Evolutionary conservation across 805 yeast genomes (phyloP), one percentile per base, ranked within the genome.

Genomic region (Yamadazyma kitorensis): DNA sequence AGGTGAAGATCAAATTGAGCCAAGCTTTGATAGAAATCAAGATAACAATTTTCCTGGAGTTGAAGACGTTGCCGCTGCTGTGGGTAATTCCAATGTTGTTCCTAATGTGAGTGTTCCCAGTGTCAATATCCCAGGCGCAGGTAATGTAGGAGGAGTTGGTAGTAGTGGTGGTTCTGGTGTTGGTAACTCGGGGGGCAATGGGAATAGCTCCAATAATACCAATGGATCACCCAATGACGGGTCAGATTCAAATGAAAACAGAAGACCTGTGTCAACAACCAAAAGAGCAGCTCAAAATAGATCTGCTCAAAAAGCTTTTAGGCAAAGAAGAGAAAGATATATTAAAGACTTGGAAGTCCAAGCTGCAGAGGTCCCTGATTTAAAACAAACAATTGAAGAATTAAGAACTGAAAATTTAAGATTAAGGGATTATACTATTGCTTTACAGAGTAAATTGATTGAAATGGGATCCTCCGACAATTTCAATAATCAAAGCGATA

Each of bases 221-320:
- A n/a, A n/a, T n/a, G n/a, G n/a, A n/a, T n/a, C 27, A 8, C 27
- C 27, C 14, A 10, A 8, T 7, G 14, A 8, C 7, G 18, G 13
- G 12, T 23, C 24, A n/a, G 31, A 27, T 16, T 16, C 36, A 13
- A 22, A 14, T 10, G n/a, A 5, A 11, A 18, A 22, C 23, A 33
- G 38, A 29, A 33, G 75, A 36, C 70, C 73, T 12, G 61, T 82
- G 27, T 71, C 80, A 15, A 73, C 70, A 37, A 77, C 93, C 25
- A 86, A 86, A 57, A 77, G 97, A 43, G 96, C 96, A 2, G 88
- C 82, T 6, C 97, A 89, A 61, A 89, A 89, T 65, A 70, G 97
- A 52, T 80, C 78, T 41, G 96, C 97, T 4, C 97, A 89, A 62
- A 77, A 86, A 47, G 95, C 96, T 6, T 89, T 88, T 62, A 74